Evolutionary conservation across 2,329 filamentous ascomycete genomes (phyloP).

Genomic region (Neophaeococcomyces mojaviensis): DNA sequence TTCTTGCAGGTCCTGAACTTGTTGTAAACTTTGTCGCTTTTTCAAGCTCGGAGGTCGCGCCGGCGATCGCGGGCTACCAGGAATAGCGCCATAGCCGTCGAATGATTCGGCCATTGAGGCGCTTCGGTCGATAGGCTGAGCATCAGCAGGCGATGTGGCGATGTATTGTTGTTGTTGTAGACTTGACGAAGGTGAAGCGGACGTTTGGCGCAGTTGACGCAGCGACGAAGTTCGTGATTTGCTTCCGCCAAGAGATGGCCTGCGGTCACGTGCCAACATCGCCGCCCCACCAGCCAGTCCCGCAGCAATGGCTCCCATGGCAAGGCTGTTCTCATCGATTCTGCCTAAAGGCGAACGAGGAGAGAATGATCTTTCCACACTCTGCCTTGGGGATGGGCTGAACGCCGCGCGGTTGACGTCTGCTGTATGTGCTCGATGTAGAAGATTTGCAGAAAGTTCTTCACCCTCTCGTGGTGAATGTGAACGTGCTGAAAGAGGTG

Average conservation of each 20-base stretch:
- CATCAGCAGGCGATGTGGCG: conserved; percentile 34
- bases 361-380: conserved; percentile 20
- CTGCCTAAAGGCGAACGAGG: conserved; percentile 32
- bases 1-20: conserved; percentile 77
- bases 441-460: conserved; percentile 16
- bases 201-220: conserved; percentile 30
- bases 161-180: conserved; percentile 11
- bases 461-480: conserved; percentile 7
- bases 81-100: conserved; percentile 88
- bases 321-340: conserved; percentile 26
- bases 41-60: conserved; percentile 93
- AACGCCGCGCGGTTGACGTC: conserved; percentile 30
- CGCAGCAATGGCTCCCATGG: conserved; percentile 11
- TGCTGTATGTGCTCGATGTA: conserved; percentile 12
- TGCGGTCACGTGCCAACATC: conserved; percentile 24
- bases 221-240: conserved; percentile 35
- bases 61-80: conserved; percentile 75
- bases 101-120: conserved; percentile 75
- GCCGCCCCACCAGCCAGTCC: conserved; percentile 12
- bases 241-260: conserved; percentile 28
- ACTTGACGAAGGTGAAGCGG: conserved; percentile 18
- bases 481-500: conserved; percentile 3
- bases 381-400: conserved; percentile 23
- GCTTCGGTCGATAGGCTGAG: conserved; percentile 50
- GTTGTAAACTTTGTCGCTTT: conserved; percentile 94